phyloP scores from a whole-genome alignment of 306 rosid genomes.

The Gynostemma pentaphyllum region DNA sequence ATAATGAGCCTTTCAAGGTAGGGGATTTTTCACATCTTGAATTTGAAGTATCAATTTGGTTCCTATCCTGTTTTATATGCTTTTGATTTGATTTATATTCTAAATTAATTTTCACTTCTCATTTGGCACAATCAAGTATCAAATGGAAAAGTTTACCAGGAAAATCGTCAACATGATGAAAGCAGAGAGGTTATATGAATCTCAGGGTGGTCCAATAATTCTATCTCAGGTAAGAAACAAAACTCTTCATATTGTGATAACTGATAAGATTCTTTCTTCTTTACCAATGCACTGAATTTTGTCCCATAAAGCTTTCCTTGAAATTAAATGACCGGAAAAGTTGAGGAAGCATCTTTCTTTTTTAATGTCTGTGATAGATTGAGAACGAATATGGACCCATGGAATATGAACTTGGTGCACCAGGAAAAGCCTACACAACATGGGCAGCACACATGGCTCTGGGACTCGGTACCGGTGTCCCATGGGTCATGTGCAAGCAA shows the following conservation, averaged over 20 bases:
- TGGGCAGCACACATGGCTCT: conserved; percentile 98
- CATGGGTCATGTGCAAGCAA: conserved; percentile 99
- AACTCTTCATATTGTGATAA: not conserved
- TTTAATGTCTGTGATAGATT: conserved; percentile 42
- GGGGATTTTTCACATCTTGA: conserved; percentile 8
- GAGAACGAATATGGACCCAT: conserved; percentile 95
- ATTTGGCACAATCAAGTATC: conserved; percentile 34
- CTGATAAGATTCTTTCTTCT: not conserved
- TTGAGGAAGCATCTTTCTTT: conserved; percentile 14
- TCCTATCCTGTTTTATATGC: not conserved
- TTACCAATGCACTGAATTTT: not conserved
- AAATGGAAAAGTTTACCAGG: conserved; percentile 73
- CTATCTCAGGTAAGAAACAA: conserved; percentile 64
- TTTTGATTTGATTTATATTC: not conserved
- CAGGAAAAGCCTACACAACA: conserved; percentile 63
- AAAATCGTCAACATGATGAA: conserved; percentile 94
- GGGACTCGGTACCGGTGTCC: conserved; percentile 88
- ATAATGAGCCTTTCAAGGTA: conserved; percentile 91
- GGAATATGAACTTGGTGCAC: conserved; percentile 81
- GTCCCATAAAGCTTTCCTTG: not conserved
- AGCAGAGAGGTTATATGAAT: conserved; percentile 72
- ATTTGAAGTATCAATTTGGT: not conserved
- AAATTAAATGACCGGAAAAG: conserved; percentile 1
- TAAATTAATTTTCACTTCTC: conserved; percentile 11
- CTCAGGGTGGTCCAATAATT: conserved; percentile 95